These are phyloP conservation scores for Sporothrix protearum DNA, from an alignment of 2,329 filamentous ascomycete species.

Conservation along the genomic window DNA sequence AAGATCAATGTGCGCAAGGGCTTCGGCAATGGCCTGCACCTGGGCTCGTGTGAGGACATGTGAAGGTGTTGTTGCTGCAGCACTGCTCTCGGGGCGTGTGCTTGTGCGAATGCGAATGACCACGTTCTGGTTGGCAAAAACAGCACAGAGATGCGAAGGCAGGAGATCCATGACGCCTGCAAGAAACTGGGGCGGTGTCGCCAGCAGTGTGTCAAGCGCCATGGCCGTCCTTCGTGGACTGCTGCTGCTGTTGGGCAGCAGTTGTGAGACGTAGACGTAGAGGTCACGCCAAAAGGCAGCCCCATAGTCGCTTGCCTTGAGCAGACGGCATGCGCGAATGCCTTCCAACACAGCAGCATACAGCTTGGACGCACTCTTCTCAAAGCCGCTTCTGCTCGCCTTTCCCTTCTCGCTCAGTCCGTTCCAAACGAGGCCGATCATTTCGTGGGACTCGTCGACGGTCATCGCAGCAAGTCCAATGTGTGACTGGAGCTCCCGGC, in stretches of 20 bases:
- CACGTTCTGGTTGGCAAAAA: background rate
- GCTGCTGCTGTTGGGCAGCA: background rate
- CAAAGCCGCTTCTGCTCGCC: background rate
- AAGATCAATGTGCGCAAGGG: constrained; percentile 15
- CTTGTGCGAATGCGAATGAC: background rate
- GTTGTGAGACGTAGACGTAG: background rate
- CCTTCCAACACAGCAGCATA: constrained; percentile 19
- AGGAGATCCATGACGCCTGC: constrained; percentile 11
- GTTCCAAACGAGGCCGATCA: constrained; percentile 16
- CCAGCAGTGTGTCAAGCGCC: constrained; percentile 14
- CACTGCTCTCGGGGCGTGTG: background rate
- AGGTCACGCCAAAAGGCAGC: constrained; percentile 24
- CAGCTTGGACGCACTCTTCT: background rate
- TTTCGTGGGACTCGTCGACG: constrained; percentile 20
- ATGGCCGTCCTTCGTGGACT: background rate
- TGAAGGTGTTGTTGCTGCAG: background rate
- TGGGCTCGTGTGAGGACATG: background rate
- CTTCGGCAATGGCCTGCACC: constrained; percentile 6
- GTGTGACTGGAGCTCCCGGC: constrained; percentile 24
- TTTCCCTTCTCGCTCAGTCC: background rate
- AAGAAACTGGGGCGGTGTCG: constrained; percentile 20
- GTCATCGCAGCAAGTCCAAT: constrained; percentile 25
- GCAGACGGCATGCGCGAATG: constrained; percentile 21
- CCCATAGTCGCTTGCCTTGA: constrained; percentile 22
- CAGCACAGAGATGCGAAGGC: constrained; percentile 16